Evolutionary conservation across 1,284 basidiomycete species (phyloP), one percentile per base, ranked within the genome.

Genomic region (Sporisorium graminicola): DNA sequence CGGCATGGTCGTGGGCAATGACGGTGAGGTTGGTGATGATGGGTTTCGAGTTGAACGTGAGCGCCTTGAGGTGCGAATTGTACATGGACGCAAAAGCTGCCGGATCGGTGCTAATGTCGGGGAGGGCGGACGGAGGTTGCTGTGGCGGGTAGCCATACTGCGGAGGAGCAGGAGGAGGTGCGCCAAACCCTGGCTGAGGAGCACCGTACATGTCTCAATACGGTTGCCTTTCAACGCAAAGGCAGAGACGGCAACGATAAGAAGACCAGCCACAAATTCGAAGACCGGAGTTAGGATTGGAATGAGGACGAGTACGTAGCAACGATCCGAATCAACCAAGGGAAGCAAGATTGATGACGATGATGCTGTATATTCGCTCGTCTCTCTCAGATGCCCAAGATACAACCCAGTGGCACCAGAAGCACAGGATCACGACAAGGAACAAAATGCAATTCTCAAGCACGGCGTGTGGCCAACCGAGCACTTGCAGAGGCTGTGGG

Each of bases 1-100:
- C 91, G 60, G 90, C 88, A 85, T 93, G 91, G 69, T 96, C 92
- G 88, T 94, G 92, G 37, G 97, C 95, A 81, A 94, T 90, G 88
- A 96, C 91, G 31, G 96, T 98, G n/a, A 99, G 88, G 72, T 90
- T 90, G 87, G 96, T 95, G 81, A 99, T 99, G 77, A 98, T 92
- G 16, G 94, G 93, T 84, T 95, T 92, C 78, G 95, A 97, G 87
- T 99, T 99, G 88, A 96, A 91, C 46, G 92, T 95, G 72, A 99
- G 91, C 78, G 92, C 90, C 81, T 91, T 89, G 66, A 98, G 91
- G 67, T 94, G 92, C 54, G 88, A 86, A 74, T 90, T 58, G 77
- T 86, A 87, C 86, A 85, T 87, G 53, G 70, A 69, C 78, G 93
- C 92, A 87, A 95, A 95, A 37, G 89, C 89, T 82, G 89, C 89